Evolutionary conservation across 1,284 basidiomycete genomes (phyloP), one percentile per base, ranked within the genome.

Genomic region (Moniliophthora roreri): DNA sequence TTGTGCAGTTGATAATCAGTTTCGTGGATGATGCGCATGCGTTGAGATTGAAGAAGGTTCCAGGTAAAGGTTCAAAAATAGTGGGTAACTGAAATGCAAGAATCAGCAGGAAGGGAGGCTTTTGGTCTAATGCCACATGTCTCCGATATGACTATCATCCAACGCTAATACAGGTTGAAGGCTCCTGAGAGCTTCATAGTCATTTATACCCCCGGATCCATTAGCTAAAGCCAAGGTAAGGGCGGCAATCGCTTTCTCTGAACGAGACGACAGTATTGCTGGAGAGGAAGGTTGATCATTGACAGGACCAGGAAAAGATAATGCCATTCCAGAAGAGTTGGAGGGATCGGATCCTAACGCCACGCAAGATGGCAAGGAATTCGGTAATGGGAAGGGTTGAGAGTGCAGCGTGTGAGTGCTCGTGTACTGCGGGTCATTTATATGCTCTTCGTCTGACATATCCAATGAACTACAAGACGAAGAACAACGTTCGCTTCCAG

Each of bases 131-230:
- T 80, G 74, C 85, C 85, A 89, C 66, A 88, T 70, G 59, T 85
- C 85, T 20, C 85, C 85, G 15, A 75, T 75, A 53, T 83, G 74
- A 48, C 70, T 70, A 47, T 68, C 70, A 53, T 81, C 78, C 34
- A 75, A 64, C 42, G 66, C 58, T 20, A 70, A 63, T 15, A 66
- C 64, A 34, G 67, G 68, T 51, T 81, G 70, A 40, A 76, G 64
- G 26, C 71, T 69, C 55, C 74, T 76, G 39, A 86, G 69, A 7
- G 77, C 74, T 52, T 74, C 72, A 57, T 88, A 89, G 61, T 89
- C 86, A 52, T 72, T 79, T 38, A 89, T 67, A 39, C 84, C 77
- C 2, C 81, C 84, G n/a, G 85, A 84, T 34, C 86, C 87, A 58
- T 80, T 87, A 5, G 84, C 84, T 64, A 89, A 74, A 13, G 83